These are phyloP conservation scores for Monilinia fructicola DNA, from an alignment of 2,329 filamentous ascomycete species.

Conservation along the genomic window DNA sequence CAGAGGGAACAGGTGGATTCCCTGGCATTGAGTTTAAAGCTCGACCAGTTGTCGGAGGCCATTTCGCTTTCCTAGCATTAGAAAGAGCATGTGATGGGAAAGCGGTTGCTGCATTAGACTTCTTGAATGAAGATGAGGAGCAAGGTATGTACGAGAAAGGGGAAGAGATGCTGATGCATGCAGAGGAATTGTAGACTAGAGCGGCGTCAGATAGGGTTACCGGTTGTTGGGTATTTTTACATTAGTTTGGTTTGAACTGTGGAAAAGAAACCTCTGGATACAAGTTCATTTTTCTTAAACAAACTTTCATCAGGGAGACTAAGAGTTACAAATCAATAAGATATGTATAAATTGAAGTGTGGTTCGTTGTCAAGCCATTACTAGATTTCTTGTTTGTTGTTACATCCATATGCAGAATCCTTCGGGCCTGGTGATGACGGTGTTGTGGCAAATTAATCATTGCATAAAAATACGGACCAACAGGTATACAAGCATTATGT, in stretches of 20 bases:
- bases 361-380: background rate
- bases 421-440: background rate
- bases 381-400: background rate
- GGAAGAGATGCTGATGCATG: slow-evolving; percentile 20
- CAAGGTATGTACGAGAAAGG: slow-evolving; percentile 6
- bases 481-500: too few relatives aligned
- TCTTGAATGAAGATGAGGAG: slow-evolving; percentile 45
- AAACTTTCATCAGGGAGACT: background rate
- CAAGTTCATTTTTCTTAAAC: background rate
- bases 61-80: slow-evolving; percentile 82
- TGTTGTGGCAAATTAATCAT: too few relatives aligned
- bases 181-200: slow-evolving; percentile 32
- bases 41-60: slow-evolving; percentile 78
- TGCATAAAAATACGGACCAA: too few relatives aligned
- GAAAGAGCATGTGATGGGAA: slow-evolving; percentile 74
- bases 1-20: slow-evolving; percentile 73
- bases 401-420: background rate
- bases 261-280: background rate
- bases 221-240: background rate
- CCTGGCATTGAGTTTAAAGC: slow-evolving; percentile 76
- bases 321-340: background rate
- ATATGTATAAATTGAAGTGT: background rate
- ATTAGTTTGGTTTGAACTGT: background rate
- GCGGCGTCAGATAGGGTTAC: background rate
- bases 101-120: slow-evolving; percentile 57